Evolutionary conservation across 1,284 basidiomycete genomes (phyloP).

Genomic region (Sporisorium exsertum): DNA sequence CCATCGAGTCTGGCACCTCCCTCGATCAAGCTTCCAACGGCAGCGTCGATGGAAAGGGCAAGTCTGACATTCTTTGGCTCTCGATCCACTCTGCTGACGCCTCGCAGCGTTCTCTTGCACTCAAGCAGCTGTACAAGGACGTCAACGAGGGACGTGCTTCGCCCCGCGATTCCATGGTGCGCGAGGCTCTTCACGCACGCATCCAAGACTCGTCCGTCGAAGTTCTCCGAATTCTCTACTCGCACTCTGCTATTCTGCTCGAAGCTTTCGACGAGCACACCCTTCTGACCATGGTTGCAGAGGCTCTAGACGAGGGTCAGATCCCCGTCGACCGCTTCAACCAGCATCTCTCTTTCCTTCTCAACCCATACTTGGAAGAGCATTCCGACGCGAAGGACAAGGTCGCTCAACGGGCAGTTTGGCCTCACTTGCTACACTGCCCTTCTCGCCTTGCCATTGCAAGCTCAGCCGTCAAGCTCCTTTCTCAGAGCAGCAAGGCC

Average conservation of each 20-base stretch:
- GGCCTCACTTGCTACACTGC: constrained; percentile 35
- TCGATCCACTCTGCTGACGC: constrained; percentile 58
- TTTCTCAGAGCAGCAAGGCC: constrained; percentile 15
- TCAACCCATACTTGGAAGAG: constrained; percentile 24
- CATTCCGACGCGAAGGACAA: constrained; percentile 14
- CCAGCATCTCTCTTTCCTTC: constrained; percentile 41
- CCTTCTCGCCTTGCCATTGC: constrained; percentile 13
- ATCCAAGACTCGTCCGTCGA: constrained; percentile 45
- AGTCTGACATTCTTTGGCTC: constrained; percentile 56
- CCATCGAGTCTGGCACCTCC: constrained; percentile 42
- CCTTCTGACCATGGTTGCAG: constrained; percentile 38
- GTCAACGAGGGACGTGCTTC: constrained; percentile 32
- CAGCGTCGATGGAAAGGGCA: constrained; percentile 20
- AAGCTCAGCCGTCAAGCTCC: constrained; percentile 10
- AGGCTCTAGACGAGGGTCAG: constrained; percentile 25
- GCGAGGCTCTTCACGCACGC: constrained; percentile 55
- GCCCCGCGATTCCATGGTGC: constrained; percentile 53
- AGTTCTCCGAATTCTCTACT: constrained; percentile 55
- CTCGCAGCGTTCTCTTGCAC: constrained; percentile 48
- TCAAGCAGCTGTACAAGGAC: constrained; percentile 50
- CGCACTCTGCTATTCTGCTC: constrained; percentile 27
- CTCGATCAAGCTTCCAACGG: constrained; percentile 31
- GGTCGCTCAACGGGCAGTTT: constrained; percentile 37
- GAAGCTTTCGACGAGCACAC: constrained; percentile 38
- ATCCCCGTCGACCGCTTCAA: constrained; percentile 29